Evolutionary conservation across 139 green algal species (phyloP), one percentile per base, ranked within the genome.

Genomic region (Tetraselmis chui): DNA sequence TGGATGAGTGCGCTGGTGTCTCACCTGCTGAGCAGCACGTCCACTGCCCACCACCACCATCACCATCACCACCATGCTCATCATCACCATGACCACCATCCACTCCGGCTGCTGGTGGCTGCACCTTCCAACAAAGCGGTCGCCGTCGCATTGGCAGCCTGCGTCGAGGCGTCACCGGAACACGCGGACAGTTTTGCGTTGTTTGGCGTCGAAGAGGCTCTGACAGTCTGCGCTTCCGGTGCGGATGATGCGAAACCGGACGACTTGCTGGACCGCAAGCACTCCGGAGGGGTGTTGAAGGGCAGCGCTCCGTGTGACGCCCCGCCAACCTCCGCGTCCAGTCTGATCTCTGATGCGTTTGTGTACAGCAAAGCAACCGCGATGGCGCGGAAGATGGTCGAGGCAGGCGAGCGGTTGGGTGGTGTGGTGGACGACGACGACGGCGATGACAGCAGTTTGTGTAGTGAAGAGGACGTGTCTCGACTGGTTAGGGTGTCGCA

Each of bases 91-190:
- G n/a, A 23, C 23, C 30, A 75, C 22, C 2, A 81, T 22, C 5
- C 29, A 24, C 59, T 25, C 1, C 76, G 82, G 1, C 25, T 82
- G 1, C 32, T 85, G 28, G 76, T 85, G 28, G 81, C 76, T n/a
- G 82, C 82, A 28, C 82, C 82, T 23, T 80, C 75, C 2, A 85
- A 85, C 32, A 82, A 85, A 28, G 82, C 77, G 1, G 77, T 82
- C 23, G 59, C 25, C 0, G 82, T 82, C 25, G 58, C 32, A 0
- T 22, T 85, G 22, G 77, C 67, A 25, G 45, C 45, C 11, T 67
- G 45, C 45, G 45, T 18, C 45, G 45, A 67, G 45, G 45, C 45
- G 5, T 5, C 45, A 5, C 45, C 45, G 45, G 45, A 67, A 18
- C 45, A 67, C 18, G 11, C 11, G 11, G 45, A 67, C 18, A 18